Evolutionary conservation across 83 land plant species (phyloP), one percentile per base, ranked within the genome.

Genomic region (Larix sibirica): DNA sequence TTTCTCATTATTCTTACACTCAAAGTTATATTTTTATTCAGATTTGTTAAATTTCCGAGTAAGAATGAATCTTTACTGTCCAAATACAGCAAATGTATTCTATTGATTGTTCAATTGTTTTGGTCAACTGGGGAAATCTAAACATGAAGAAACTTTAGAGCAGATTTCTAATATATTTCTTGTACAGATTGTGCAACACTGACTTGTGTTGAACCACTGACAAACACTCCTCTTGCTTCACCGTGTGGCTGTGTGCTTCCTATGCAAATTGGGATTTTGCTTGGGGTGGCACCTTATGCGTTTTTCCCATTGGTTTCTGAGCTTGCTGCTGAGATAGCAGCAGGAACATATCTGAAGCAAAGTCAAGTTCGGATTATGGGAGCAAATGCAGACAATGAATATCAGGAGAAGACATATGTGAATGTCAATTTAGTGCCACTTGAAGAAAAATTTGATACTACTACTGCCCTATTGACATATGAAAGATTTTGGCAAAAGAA

Each of bases 201-300:
- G 38, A 42, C 65, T 63, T 95, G 97, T 79, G 54, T 77, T 76
- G 96, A 93, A 21, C 95, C 97, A 10, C 85, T 88, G 6, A 91
- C 95, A 24, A 20, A 86, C 54, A 86, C 92, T 79, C 94, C 95
- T 23, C 65, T 87, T 56, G 92, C 89, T 59, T 91, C 96, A 79
- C 92, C 94, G 21, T 95, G 97, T 85, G 97, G 93, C 17, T 95
- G 97, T 86, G 97, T 95, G 28, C 85, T 84, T 10, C 97, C 95
- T 16, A 90, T 95, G 83, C 90, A 86, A 88, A 88, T 95, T 50
- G 88, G 76, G 75, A 90, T 95, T 78, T 83, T 89, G 33, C 86
- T 95, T 17, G 87, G 80, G 17, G 88, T 95, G 16, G 84, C 91
- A 64, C 85, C 89, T 12, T 90, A 84, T 85, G 80, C 85, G 40